A percentile compares a stretch with the other conserved stretches of the same genome.
These are phyloP conservation scores for Blastomyces silverae DNA, from an alignment of 2,329 filamentous ascomycete species.

Conservation along the genomic window DNA sequence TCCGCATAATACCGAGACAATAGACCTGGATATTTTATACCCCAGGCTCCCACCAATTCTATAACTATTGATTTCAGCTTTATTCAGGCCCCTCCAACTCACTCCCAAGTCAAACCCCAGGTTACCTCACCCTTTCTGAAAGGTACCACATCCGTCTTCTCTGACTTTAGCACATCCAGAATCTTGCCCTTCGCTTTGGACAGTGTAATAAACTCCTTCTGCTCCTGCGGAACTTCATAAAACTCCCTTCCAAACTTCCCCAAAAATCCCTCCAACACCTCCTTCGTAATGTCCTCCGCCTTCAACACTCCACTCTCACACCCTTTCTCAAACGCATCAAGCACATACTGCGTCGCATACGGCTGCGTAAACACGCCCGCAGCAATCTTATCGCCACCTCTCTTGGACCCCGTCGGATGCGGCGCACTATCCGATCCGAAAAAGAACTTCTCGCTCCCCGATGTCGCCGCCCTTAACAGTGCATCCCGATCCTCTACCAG, in stretches of 20 bases:
- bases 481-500: slow-evolving; percentile 65
- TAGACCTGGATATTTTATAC: not conserved
- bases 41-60: not conserved
- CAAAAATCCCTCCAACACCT: slow-evolving; percentile 53
- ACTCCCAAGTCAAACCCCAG: slow-evolving; percentile 14
- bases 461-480: slow-evolving; percentile 55
- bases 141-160: slow-evolving; percentile 45
- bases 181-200: slow-evolving; percentile 41
- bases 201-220: slow-evolving; percentile 44
- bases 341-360: slow-evolving; percentile 51
- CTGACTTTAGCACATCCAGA: slow-evolving; percentile 48
- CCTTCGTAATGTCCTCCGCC: slow-evolving; percentile 49
- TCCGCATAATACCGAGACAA: not conserved
- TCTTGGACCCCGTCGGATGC: slow-evolving; percentile 52
- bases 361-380: slow-evolving; percentile 59
- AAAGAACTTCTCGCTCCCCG: slow-evolving; percentile 55
- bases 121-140: slow-evolving; percentile 15
- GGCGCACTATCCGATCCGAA: slow-evolving; percentile 66
- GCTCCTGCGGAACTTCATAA: slow-evolving; percentile 49
- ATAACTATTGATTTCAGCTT: not conserved
- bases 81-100: not conserved
- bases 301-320: slow-evolving; percentile 48
- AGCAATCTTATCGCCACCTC: slow-evolving; percentile 45
- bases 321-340: slow-evolving; percentile 53
- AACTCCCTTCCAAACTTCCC: slow-evolving; percentile 52